A percentile compares a stretch with the other conserved stretches of the same genome.
Evolutionary conservation across 345 rosid species (phyloP).

Genomic region (Carallia pectinifolia): DNA sequence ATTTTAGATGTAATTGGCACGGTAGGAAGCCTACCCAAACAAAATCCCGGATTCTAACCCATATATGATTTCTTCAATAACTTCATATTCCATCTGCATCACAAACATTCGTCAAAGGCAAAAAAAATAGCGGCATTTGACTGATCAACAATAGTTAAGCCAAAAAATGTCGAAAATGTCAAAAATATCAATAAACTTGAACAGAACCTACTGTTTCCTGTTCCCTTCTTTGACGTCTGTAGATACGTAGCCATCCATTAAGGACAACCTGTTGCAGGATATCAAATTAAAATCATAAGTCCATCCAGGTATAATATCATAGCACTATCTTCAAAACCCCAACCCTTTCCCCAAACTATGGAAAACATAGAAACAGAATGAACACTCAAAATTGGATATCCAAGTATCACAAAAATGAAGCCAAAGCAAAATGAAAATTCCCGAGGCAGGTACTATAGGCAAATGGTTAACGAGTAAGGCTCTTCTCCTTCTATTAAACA

Average conservation of each 20-base stretch:
- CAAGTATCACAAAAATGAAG: too few relatives aligned
- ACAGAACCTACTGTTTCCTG: conserved; percentile 64
- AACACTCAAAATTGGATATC: too few relatives aligned
- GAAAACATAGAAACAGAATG: too few relatives aligned
- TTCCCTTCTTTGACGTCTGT: conserved; percentile 73
- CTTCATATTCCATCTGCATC: conserved; percentile 84
- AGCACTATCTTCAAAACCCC: conserved; percentile 12
- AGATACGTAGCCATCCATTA: conserved; percentile 90
- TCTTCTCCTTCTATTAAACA: too few relatives aligned
- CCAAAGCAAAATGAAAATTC: too few relatives aligned
- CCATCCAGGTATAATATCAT: conserved; percentile 5
- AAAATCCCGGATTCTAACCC: conserved; percentile 95
- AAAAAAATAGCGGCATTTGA: neutral
- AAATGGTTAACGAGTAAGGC: too few relatives aligned
- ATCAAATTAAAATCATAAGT: too few relatives aligned
- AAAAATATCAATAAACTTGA: neutral
- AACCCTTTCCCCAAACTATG: too few relatives aligned
- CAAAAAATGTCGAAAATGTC: neutral
- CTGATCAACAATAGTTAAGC: neutral
- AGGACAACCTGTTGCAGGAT: conserved; percentile 52
- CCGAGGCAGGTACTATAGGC: too few relatives aligned
- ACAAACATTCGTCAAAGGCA: conserved; percentile 8
- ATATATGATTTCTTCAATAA: conserved; percentile 94
- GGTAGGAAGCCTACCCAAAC: conserved; percentile 64
- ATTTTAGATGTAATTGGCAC: neutral